Evolutionary conservation across 345 rosid genomes (phyloP), one percentile per base, ranked within the genome.

Genomic region (Garcia nutans): DNA sequence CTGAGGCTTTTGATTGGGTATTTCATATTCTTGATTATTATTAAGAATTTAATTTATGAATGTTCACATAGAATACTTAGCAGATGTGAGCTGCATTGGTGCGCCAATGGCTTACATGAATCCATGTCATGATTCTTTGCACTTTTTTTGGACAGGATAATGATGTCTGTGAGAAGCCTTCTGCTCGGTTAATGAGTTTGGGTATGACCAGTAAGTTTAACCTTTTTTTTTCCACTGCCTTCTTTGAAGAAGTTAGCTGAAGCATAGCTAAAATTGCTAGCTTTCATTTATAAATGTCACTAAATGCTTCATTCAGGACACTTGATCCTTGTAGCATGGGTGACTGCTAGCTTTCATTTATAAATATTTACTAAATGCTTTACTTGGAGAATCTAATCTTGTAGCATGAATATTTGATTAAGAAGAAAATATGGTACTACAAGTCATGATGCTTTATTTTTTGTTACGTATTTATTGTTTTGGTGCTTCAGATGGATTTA

Each of bases 401-500:
- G 62, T 20, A 10, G 64, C n/a, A 44, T 55, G 71, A 6, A 31
- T 42, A 0, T 24, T 45, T 66, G 65, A 61, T 11, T 26, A 23
- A 24, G 26, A 2, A 63, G n/a, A 20, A 23, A 9, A 22, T 75
- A 37, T 22, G 49, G 42, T 55, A 16, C 67, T 20, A 50, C 59
- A 68, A 44, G 64, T 37, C 52, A 33, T 61, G 44, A 24, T 65
- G 11, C 19, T 31, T 19, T 33, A 24, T 28, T 70, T 68, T 50
- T 22, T 17, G 37, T 42, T 52, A 8, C 10, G 58, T 73, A 33
- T 76, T 66, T 73, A 31, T 77, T 78, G 74, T 86, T 19, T 81
- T 87, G 89, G 85, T 84, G 77, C 79, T 80, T 68, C 84, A 66
- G 82, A 85, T 82, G 87, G 73, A 45, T 79, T 65, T 74, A 80